A percentile compares a stretch with the other conserved stretches of the same genome.
These are phyloP conservation scores for Amauroascus verrucosus DNA, from an alignment of 2,329 filamentous ascomycete species.

Conservation along the genomic window DNA sequence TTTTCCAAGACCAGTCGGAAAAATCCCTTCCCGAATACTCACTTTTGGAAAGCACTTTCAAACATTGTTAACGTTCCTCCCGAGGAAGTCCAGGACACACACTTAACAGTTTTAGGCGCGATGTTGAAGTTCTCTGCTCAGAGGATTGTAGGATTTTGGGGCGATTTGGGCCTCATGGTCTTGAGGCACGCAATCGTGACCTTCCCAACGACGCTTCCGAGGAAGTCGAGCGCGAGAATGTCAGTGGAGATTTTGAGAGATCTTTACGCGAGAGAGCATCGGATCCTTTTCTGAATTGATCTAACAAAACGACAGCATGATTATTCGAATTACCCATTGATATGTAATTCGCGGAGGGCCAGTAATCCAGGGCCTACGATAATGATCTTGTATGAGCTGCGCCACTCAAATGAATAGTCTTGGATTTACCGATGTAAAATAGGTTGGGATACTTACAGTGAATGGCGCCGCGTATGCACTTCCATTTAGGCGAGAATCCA, in stretches of 20 bases:
- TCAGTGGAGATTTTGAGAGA: constrained; percentile 32
- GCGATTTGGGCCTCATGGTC: constrained; percentile 61
- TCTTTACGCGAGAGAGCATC: constrained; percentile 29
- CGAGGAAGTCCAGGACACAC: constrained; percentile 58
- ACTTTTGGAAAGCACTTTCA: constrained; percentile 75
- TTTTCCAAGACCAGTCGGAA: constrained; percentile 58
- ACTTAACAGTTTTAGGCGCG: constrained; percentile 58
- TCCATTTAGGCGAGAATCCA: not conserved
- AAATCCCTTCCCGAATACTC: constrained; percentile 65
- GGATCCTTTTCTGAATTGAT: constrained; percentile 28
- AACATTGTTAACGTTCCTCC: constrained; percentile 65
- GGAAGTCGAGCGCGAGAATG: constrained; percentile 30
- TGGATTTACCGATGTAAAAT: not conserved
- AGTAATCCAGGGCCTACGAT: too few relatives aligned
- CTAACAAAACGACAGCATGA: not conserved
- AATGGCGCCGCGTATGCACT: not conserved
- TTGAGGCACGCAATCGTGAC: constrained; percentile 62
- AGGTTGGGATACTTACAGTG: not conserved
- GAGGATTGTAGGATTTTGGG: constrained; percentile 72
- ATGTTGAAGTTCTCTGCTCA: constrained; percentile 64
- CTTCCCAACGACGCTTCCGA: constrained; percentile 46
- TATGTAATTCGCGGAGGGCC: too few relatives aligned
- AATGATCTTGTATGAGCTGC: too few relatives aligned
- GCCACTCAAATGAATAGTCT: not conserved
- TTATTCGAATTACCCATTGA: too few relatives aligned